Evolutionary conservation across 2,329 filamentous ascomycete species (phyloP), one percentile per base, ranked within the genome.

Genomic region (Penicillium sp.): DNA sequence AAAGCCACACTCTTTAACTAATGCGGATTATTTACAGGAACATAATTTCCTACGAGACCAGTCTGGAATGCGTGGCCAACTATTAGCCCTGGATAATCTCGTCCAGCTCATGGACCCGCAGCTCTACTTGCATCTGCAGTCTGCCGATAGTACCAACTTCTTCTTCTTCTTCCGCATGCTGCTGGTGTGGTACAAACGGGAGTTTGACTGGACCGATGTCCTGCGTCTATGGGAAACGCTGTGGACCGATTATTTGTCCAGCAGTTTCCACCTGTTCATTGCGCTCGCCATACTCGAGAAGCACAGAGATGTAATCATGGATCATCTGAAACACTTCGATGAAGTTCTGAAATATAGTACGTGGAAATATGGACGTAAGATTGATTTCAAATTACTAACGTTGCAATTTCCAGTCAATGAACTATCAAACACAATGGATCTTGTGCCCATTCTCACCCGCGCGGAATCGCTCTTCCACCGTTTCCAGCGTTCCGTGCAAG

Each of bases 131-230:
- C 94, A 99, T 67, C 84, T 99, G 0, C 86, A 96, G 72, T 87
- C 84, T 16, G 90, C 92, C 19, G 95, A 99, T 67, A 95, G 89
- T 68, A 99, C 94, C 25, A 99, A 99, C 73, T 99, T 99, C 75
- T 99, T 99, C 77, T 99, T 99, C 80, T 97, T 99, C 80, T 99
- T 97, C 84, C 89, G 94, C 57, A 97, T 97, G 94, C 81, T 99
- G 33, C 81, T 99, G 1, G 94, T 99, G 10, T 99, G 94, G 94
- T 99, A 94, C 75, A 99, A 99, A 79, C 88, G 94, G 45, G 94
- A 99, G 74, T 99, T 99, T 67, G 83, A 86, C 63, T 99, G 93
- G 90, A 73, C 82, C 45, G 91, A 97, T 68, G 85, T 96, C 11
- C 78, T 97, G 33, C 84, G 89, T 17, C 78, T 99, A 4, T 99